A percentile compares a stretch with the other conserved stretches of the same genome.
Evolutionary conservation across 805 yeast genomes (phyloP).

Genomic region (Cephaloascus fragrans): DNA sequence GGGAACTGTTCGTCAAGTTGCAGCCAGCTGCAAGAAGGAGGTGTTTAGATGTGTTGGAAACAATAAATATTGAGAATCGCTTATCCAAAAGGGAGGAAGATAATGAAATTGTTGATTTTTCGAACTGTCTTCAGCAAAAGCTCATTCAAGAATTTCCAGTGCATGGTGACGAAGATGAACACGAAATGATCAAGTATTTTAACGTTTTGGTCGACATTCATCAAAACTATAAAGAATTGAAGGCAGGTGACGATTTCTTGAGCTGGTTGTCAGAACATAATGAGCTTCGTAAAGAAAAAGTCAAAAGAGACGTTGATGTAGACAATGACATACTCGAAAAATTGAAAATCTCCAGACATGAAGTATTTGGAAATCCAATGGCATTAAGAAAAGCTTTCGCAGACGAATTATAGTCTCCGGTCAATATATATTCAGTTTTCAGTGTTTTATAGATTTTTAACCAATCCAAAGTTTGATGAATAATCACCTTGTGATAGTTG

Average conservation of each 20-base stretch:
- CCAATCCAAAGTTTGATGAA: no score
- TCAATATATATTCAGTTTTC: no score
- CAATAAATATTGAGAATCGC: conserved; percentile 15
- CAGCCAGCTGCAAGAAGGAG: conserved; percentile 22
- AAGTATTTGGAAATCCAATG: conserved; percentile 68
- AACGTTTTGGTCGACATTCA: conserved; percentile 21
- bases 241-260: conserved; percentile 34
- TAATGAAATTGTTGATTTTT: conserved; percentile 1
- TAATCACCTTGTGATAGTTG: no score
- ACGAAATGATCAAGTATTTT: background rate
- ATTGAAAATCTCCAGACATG: conserved; percentile 41
- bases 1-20: conserved; percentile 10
- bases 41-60: conserved; percentile 36
- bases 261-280: conserved; percentile 52
- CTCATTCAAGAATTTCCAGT: no score
- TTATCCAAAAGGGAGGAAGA: conserved; percentile 5
- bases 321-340: conserved; percentile 17
- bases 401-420: conserved; percentile 37
- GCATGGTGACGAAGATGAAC: background rate
- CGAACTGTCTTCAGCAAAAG: background rate
- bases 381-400: conserved; percentile 53
- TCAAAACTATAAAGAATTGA: conserved; percentile 14
- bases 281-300: conserved; percentile 14
- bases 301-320: conserved; percentile 12
- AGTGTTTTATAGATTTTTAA: no score